Evolutionary conservation across 2,329 filamentous ascomycete species (phyloP), one percentile per base, ranked within the genome.

Genomic region (Fusarium penzigii): DNA sequence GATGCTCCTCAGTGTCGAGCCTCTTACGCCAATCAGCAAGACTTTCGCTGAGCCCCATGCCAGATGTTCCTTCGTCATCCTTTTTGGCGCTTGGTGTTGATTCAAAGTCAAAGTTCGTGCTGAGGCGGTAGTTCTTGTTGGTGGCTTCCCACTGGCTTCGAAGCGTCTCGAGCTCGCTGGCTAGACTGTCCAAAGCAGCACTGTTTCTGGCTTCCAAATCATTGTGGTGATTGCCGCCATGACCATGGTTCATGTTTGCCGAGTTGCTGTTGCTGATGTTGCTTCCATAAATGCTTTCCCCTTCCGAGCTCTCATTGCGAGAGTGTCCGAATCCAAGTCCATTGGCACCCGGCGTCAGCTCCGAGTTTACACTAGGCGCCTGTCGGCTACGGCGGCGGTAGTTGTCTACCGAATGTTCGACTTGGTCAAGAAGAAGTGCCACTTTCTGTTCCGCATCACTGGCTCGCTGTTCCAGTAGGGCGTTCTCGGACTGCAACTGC

Each of bases 71-170:
- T 8, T 80, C 77, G 39, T 79, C 77, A 17, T 76, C 72, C 46
- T 75, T 75, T 58, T 76, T 78, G 44, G 49, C 51, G 34, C 58
- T 63, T 29, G 72, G 63, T 6, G 63, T 76, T 17, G 68, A 59
- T 51, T 96, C 92, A 63, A 95, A 92, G 68, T 97, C 92, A 64
- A 96, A 95, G 46, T 89, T 86, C 66, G 88, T 92, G 72, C 90
- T 96, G 42, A 97, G 77, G 20, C 94, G 88, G 71, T 97, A 97
- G 65, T 90, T 95, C 72, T 95, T 94, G 75, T 93, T 97, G 12
- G 92, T 96, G 39, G 88, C 90, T 74, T 97, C 92, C 94, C 94
- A 99, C 65, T 97, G 92, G 47, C 80, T 90, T 47, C 93, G 85
- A 44, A 99, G 79, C 12, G 90, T 89, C 70, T 99, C 94, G 8